Evolutionary conservation across 1,139 yeast species (phyloP), one percentile per base, ranked within the genome.

Genomic region (Candida sp.): DNA sequence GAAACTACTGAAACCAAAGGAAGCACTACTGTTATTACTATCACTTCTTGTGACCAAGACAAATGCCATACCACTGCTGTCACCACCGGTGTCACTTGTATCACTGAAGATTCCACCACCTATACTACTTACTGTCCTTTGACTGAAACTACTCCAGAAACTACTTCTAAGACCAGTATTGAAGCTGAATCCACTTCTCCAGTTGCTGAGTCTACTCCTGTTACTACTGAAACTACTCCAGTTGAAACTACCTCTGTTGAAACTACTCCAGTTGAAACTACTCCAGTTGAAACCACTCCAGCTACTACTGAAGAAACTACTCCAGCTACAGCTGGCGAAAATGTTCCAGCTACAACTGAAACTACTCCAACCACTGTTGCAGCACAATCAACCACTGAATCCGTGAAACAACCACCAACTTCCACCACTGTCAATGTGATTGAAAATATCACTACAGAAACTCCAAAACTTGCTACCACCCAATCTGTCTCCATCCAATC

Each of bases 11-110:
- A 50, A 35, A 58, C 65, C 45, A 55, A 54, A 39, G 60, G 58
- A 40, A 51, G 53, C 25, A 53, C 64, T 38, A 57, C 62, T 27
- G 63, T 72, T 49, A 66, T 72, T 45, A 77, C 83, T 56, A 63
- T 77, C 61, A 77, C 82, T 47, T 70, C 77, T 43, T 75, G 80
- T 62, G 47, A 57, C 11, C 66, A 65, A 47, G 50, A 64, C 50
- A 59, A 53, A 39, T 72, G 78, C 54, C 44, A 67, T 21, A 60
- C 57, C 38, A 52, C 58, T 36, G 61, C 73, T 41, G 68, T 64
- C 44, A 63, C 70, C 43, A 70, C 78, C 46, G 74, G 77, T 49
- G 60, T 70, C 44, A 66, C 74, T 43, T 64, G 68, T 41, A 63
- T 65, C 45, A 71, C 79, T 41, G 58, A 29, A 21, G 22, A 23